Base-by-base conservation (phyloP, 192 early-diverging fungal genomes). In the Mortierella claussenii region DNA sequence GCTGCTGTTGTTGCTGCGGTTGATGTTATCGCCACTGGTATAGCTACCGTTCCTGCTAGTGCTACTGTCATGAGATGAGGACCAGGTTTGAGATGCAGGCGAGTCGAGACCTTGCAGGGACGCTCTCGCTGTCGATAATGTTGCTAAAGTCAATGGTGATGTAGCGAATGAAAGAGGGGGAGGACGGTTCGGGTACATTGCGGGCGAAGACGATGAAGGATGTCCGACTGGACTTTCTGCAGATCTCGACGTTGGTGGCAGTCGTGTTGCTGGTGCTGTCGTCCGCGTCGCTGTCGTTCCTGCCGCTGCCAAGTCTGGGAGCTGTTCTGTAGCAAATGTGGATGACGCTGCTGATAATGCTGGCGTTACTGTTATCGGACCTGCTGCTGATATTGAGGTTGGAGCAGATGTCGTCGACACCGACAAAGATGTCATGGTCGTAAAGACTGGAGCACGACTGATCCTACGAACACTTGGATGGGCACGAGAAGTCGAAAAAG, bases 381-480 rank as follows among this genome's bases (percentile, higher is more conserved):
- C 30, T 51, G 23, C 4, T 47, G 27, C 43, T 24, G 13, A 0
- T 32, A 40, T 15, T 30, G 31, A 18, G 3, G 30, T n/a, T n/a
- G n/a, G n/a, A n/a, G n/a, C n/a, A n/a, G n/a, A n/a, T n/a, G n/a
- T n/a, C n/a, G n/a, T n/a, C n/a, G n/a, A n/a, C n/a, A n/a, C n/a
- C n/a, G n/a, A n/a, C n/a, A n/a, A n/a, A n/a, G n/a, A n/a, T n/a
- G n/a, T n/a, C n/a, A n/a, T n/a, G n/a, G n/a, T n/a, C 5, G 51
- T 24, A 42, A 73, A 64, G 21, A 47, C 69, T 9, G 69, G 60
- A 1, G 40, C 55, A 24, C 69, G 69, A 58, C 48, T 51, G 37
- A 73, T 56, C 1, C 69, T 54, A 21, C 69, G 53, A 37, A 58
- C 30, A 26, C 28, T 65, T 27, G 55, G 60, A 18, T 49, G 69